These are phyloP conservation scores for Wilhelminamyces savonicus DNA, from an alignment of 805 yeast genomes.

Conservation along the genomic window DNA sequence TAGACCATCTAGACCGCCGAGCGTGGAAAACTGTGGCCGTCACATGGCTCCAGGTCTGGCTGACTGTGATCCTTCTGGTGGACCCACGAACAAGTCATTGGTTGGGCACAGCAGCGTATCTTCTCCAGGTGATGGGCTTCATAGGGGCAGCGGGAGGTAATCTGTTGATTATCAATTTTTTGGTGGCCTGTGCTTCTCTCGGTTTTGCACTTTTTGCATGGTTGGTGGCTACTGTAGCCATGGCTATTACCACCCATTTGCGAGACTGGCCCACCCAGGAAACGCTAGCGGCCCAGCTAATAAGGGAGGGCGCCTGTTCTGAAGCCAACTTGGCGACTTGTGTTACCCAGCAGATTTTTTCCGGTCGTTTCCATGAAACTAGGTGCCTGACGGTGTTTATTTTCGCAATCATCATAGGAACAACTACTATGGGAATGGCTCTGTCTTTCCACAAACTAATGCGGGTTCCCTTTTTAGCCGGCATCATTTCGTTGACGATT, in stretches of 20 bases:
- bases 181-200: constrained; percentile 4
- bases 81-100: constrained; percentile 18
- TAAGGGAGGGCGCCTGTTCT: constrained; percentile 21
- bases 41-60: constrained; percentile 24
- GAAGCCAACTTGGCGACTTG: constrained; percentile 12
- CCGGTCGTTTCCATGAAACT: constrained; percentile 21
- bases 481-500: constrained; percentile 15
- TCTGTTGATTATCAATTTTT: constrained; percentile 12
- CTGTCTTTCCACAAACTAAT: constrained; percentile 12
- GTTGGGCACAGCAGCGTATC: constrained; percentile 23
- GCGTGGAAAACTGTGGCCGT: constrained; percentile 19
- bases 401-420: constrained; percentile 16
- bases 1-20: constrained; percentile 18
- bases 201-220: constrained; percentile 4
- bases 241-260: constrained; percentile 17
- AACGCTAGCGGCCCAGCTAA: constrained; percentile 10
- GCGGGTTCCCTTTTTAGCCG: constrained; percentile 14
- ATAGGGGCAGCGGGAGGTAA: constrained; percentile 21
- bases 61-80: constrained; percentile 15
- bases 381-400: constrained; percentile 16
- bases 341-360: constrained; percentile 11
- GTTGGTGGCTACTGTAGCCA: constrained; percentile 16
- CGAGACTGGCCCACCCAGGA: constrained; percentile 18
- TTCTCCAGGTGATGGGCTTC: constrained; percentile 22
- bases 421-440: constrained; percentile 16